A percentile compares a stretch with the other conserved stretches of the same genome.
Evolutionary conservation across 805 yeast species (phyloP).

Genomic region (Candida cerambycidarum): DNA sequence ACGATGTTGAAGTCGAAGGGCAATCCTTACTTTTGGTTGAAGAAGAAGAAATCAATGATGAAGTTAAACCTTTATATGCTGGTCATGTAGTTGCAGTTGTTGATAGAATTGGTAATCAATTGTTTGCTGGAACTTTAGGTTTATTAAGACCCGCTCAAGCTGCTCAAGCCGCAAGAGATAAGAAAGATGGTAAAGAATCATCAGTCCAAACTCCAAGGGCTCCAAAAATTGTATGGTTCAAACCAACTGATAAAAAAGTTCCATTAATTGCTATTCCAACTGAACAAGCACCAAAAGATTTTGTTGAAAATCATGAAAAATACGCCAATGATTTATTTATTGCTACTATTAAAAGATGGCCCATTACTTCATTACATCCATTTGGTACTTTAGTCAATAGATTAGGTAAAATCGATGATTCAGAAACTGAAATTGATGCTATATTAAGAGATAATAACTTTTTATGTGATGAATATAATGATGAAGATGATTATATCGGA

Average conservation of each 20-base stretch:
- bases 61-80: slow-evolving; percentile 89
- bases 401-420: slow-evolving; percentile 77
- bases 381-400: slow-evolving; percentile 91
- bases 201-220: slow-evolving; percentile 47
- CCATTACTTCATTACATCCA: slow-evolving; percentile 97
- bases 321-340: slow-evolving; percentile 83
- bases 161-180: slow-evolving; percentile 71
- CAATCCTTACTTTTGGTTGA: slow-evolving; percentile 88
- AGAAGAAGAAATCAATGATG: slow-evolving; percentile 94
- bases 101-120: slow-evolving; percentile 95
- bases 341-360: slow-evolving; percentile 98
- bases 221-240: slow-evolving; percentile 98
- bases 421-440: slow-evolving; percentile 79
- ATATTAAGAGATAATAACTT: slow-evolving; percentile 86
- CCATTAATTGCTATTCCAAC: slow-evolving; percentile 98
- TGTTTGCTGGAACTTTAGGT: slow-evolving; percentile 93
- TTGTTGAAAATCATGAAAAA: slow-evolving; percentile 85
- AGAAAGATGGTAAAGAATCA: slow-evolving; percentile 46
- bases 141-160: slow-evolving; percentile 94
- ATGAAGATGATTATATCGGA: slow-evolving; percentile 23
- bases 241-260: slow-evolving; percentile 96
- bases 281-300: slow-evolving; percentile 95
- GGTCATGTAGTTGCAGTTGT: slow-evolving; percentile 98
- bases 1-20: slow-evolving; percentile 98
- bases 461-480: slow-evolving; percentile 72